Evolutionary conservation across 2,329 filamentous ascomycete genomes (phyloP).

Genomic region (Aspergillus sp.): DNA sequence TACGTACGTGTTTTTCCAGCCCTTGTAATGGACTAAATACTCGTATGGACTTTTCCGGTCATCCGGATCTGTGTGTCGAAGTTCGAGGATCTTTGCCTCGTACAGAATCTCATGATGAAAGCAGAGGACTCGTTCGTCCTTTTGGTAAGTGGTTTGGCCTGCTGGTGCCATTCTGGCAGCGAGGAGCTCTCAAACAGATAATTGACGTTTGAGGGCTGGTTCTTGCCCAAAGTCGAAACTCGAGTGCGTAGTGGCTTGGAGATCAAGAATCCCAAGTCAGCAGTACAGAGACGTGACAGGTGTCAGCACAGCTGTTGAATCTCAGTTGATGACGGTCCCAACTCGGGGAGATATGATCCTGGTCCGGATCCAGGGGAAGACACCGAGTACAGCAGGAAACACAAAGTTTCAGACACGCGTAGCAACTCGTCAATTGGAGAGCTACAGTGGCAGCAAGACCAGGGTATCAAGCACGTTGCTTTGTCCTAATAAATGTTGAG

Average conservation of each 20-base stretch:
- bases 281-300: neutral
- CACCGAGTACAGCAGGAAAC: neutral
- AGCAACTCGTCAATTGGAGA: neutral
- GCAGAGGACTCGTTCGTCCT: conserved; percentile 91
- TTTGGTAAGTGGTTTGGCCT: conserved; percentile 56
- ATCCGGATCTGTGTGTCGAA: conserved; percentile 59
- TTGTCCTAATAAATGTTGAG: neutral
- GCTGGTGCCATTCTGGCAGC: conserved; percentile 58
- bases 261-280: neutral
- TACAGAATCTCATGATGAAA: conserved; percentile 98
- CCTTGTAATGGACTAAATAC: conserved; percentile 97
- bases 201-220: neutral
- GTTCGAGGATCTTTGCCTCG: conserved; percentile 91
- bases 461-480: neutral
- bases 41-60: conserved; percentile 74
- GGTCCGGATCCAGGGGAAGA: neutral
- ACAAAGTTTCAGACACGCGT: neutral
- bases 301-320: neutral
- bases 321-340: neutral
- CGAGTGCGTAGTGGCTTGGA: neutral
- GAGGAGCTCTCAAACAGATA: neutral
- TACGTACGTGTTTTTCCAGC: conserved; percentile 92
- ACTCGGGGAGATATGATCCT: neutral
- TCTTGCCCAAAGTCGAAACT: neutral
- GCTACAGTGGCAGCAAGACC: neutral